A percentile compares a stretch with the other conserved stretches of the same genome.
phyloP scores from a whole-genome alignment of 805 yeast genomes.

The Middelhovenomyces tepae region DNA sequence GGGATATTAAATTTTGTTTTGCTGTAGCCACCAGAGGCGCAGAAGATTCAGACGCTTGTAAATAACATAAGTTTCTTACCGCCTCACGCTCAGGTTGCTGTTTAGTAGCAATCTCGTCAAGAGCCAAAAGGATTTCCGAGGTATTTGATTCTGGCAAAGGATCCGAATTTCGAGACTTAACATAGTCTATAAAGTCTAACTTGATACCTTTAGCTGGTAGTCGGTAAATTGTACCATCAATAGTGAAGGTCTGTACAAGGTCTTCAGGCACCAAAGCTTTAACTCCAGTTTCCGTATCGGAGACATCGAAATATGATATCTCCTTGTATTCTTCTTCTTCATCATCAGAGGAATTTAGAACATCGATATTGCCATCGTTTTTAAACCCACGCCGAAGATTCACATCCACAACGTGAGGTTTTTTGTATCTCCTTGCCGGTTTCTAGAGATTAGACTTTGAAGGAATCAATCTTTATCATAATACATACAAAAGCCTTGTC shows the following conservation, averaged over 20 bases:
- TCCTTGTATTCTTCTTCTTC: slow-evolving; percentile 20
- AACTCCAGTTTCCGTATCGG: slow-evolving; percentile 29
- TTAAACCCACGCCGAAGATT: slow-evolving; percentile 41
- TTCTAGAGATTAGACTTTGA: slow-evolving; percentile 11
- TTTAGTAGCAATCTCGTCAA: slow-evolving; percentile 25
- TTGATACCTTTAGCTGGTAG: slow-evolving; percentile 61
- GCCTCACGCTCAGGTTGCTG: slow-evolving; percentile 24
- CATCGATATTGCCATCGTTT: slow-evolving; percentile 53
- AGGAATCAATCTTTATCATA: slow-evolving; percentile 20
- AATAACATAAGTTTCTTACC: slow-evolving; percentile 29
- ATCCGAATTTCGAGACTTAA: slow-evolving; percentile 31
- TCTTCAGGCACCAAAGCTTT: slow-evolving; percentile 26
- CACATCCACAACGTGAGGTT: slow-evolving; percentile 49
- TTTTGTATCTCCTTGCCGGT: slow-evolving; percentile 31
- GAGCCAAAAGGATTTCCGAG: slow-evolving; percentile 29
- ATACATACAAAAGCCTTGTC: slow-evolving; percentile 30
- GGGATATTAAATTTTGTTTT: slow-evolving; percentile 16
- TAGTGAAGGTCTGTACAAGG: slow-evolving; percentile 21
- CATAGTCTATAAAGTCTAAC: slow-evolving; percentile 56
- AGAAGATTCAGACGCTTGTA: slow-evolving; percentile 25
- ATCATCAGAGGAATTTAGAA: slow-evolving; percentile 36
- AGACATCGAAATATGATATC: slow-evolving; percentile 10
- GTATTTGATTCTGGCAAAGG: slow-evolving; percentile 26
- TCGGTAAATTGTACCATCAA: slow-evolving; percentile 45
- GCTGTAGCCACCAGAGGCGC: slow-evolving; percentile 27